phyloP scores from a whole-genome alignment of 768 basidiomycete genomes.

The Pleurotus platypus region DNA sequence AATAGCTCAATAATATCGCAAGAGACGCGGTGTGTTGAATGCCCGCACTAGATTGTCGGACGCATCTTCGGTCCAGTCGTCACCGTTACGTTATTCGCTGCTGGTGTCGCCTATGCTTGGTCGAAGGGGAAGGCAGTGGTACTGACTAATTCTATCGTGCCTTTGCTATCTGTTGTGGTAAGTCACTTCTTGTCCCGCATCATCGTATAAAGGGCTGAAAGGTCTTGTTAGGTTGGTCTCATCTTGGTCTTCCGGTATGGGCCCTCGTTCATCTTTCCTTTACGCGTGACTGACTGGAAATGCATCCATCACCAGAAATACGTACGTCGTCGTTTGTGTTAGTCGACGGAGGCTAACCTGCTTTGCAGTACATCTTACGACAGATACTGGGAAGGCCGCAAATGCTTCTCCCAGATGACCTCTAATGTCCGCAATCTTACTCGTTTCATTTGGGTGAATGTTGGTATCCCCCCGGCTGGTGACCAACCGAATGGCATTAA shows the following conservation, averaged over 20 bases:
- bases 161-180: conserved; percentile 86
- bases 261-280: not conserved
- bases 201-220: not conserved
- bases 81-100: conserved; percentile 77
- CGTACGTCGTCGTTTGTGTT: conserved; percentile 35
- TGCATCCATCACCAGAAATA: conserved; percentile 44
- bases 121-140: conserved; percentile 54
- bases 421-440: conserved; percentile 70
- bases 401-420: conserved; percentile 69
- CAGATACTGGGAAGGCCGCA: conserved; percentile 87
- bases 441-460: conserved; percentile 78
- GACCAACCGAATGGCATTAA: conserved; percentile 37
- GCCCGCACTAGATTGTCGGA: conserved; percentile 52
- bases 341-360: not conserved
- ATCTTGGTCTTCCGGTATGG: conserved; percentile 82
- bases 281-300: not conserved
- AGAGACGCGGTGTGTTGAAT: not conserved
- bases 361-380: conserved; percentile 73
- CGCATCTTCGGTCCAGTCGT: conserved; percentile 79
- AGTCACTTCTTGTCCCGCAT: conserved; percentile 22
- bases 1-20: not conserved
- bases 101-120: conserved; percentile 54
- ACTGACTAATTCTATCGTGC: conserved; percentile 82
- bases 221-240: conserved; percentile 64
- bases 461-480: conserved; percentile 58